phyloP scores from a whole-genome alignment of 768 basidiomycete species.

The Lentinus tigrinus region DNA sequence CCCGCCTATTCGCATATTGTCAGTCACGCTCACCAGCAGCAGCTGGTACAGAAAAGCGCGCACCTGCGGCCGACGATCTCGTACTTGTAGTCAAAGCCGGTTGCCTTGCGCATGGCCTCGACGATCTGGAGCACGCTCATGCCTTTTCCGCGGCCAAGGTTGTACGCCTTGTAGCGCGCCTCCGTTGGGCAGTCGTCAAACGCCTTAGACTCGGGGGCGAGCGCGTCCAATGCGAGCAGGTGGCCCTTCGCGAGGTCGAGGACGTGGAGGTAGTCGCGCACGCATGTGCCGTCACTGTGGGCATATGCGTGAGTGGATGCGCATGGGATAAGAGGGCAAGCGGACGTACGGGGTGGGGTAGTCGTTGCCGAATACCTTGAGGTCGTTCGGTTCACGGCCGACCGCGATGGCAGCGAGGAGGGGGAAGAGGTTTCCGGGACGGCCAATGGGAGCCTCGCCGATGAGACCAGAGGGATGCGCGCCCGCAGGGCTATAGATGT shows the following conservation, averaged over 20 bases:
- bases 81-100: conserved; percentile 84
- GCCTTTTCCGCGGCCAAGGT: conserved; percentile 91
- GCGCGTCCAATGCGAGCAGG: conserved; percentile 84
- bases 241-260: conserved; percentile 96
- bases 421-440: conserved; percentile 92
- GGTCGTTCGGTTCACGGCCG: conserved; percentile 65
- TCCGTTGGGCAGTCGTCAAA: conserved; percentile 56
- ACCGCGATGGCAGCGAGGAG: conserved; percentile 93
- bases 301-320: background rate
- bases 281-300: conserved; percentile 89
- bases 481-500: conserved; percentile 78
- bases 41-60: conserved; percentile 26
- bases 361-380: conserved; percentile 91
- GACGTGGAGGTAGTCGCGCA: conserved; percentile 93
- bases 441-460: conserved; percentile 94
- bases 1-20: conserved; percentile 52
- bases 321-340: background rate
- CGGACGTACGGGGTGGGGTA: conserved; percentile 87
- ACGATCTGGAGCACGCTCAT: conserved; percentile 93
- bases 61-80: conserved; percentile 90
- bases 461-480: conserved; percentile 94
- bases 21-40: background rate
- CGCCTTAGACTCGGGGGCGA: conserved; percentile 56
- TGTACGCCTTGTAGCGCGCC: conserved; percentile 88
- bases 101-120: conserved; percentile 91